A percentile compares a stretch with the other conserved stretches of the same genome.
phyloP scores from a whole-genome alignment of 2,329 filamentous ascomycete genomes.

The Monilinia laxa region DNA sequence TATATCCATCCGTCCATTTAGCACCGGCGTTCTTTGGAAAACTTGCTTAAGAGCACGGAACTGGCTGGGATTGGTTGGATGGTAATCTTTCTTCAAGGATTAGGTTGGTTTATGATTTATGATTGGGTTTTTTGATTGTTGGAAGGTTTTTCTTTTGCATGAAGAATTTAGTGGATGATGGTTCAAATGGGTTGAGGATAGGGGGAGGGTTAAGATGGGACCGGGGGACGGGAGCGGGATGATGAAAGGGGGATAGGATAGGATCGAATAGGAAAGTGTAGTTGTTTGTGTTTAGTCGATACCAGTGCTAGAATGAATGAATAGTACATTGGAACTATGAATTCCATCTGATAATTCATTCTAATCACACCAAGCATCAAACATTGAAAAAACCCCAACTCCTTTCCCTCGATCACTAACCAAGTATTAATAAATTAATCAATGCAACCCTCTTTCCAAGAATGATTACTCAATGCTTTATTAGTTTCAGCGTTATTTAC shows the following conservation, averaged over 20 bases:
- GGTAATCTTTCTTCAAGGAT: background rate
- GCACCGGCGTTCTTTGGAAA: constrained; percentile 14
- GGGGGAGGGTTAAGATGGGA: background rate
- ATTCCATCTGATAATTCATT: no score
- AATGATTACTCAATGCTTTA: no score
- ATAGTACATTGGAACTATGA: no score
- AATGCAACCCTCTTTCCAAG: no score
- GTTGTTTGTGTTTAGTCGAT: background rate
- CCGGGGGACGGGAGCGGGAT: no score
- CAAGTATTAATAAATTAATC: no score
- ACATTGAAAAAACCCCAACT: no score
- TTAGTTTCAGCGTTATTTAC: no score
- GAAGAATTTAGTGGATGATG: constrained; percentile 22
- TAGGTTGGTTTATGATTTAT: constrained; percentile 1
- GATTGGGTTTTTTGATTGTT: background rate
- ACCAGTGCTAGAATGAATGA: no score
- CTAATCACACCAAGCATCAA: no score
- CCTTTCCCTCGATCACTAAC: no score
- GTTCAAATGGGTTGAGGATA: background rate
- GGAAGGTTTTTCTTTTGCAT: background rate
- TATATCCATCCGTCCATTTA: constrained; percentile 17
- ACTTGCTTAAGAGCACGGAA: background rate
- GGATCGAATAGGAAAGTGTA: background rate
- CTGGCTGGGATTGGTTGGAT: constrained; percentile 5
- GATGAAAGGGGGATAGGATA: background rate